A percentile compares a stretch with the other conserved stretches of the same genome.
Conservation (phyloP, 345 rosid species). For the Gossypium raimondii region DNA sequence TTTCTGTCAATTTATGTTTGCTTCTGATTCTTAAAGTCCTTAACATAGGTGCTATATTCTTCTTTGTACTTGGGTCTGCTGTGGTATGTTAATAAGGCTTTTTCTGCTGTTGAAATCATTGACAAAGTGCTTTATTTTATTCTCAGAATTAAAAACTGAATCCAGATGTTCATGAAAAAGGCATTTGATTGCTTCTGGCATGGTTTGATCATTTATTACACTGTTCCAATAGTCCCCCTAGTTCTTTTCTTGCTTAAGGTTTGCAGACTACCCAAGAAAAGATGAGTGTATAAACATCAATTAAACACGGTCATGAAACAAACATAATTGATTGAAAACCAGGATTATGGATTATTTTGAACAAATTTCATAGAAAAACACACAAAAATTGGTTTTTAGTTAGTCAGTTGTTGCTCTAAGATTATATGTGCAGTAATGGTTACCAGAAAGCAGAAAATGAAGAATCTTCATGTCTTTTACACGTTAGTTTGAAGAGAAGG, state of each 20-base stretch:
- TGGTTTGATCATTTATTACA: slow-evolving; percentile 6
- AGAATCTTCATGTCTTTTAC: too few species aligned
- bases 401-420: too few species aligned
- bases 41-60: background rate
- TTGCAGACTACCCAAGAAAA: background rate
- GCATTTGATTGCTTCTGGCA: slow-evolving; percentile 13
- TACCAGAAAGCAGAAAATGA: too few species aligned
- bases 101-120: background rate
- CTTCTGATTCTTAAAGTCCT: background rate
- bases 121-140: slow-evolving; percentile 8
- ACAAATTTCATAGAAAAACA: too few species aligned
- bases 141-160: slow-evolving; percentile 2
- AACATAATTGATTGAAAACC: too few species aligned
- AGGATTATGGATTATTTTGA: too few species aligned
- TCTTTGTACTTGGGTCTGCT: background rate
- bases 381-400: too few species aligned
- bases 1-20: background rate
- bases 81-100: slow-evolving; percentile 2
- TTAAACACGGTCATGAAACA: too few species aligned
- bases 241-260: slow-evolving; percentile 5
- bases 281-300: too few species aligned
- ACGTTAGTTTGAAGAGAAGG: too few species aligned
- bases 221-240: slow-evolving; percentile 4
- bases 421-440: too few species aligned
- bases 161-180: slow-evolving; percentile 3